Percentiles rank a stretch among this genome's conserved stretches.
Evolutionary conservation across 78 protist species (phyloP).

Genomic region (Dictyostelium capitatum): DNA sequence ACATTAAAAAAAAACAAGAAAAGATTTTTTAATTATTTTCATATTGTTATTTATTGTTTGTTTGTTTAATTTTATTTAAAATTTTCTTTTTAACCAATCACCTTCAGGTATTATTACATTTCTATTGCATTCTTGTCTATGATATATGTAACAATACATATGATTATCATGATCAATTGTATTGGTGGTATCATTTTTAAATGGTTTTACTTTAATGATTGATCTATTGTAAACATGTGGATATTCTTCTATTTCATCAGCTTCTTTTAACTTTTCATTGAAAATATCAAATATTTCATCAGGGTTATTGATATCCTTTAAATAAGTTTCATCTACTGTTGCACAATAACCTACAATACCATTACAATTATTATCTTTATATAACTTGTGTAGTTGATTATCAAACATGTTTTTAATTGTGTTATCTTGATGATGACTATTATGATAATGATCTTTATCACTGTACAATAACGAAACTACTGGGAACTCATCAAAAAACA

Average conservation of each 20-base stretch:
- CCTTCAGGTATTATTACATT: not conserved
- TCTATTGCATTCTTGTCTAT: constrained; percentile 25
- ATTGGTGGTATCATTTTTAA: no score
- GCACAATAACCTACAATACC: constrained; percentile 23
- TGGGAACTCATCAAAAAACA: constrained; percentile 10
- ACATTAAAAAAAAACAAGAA: not conserved
- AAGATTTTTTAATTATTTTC: no score
- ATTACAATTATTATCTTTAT: constrained; percentile 1
- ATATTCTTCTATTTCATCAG: constrained; percentile 32
- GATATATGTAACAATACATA: constrained; percentile 14
- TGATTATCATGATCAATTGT: not conserved
- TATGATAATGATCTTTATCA: not conserved
- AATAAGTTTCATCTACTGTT: not conserved
- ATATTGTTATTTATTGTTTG: not conserved
- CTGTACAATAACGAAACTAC: not conserved
- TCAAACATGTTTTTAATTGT: not conserved
- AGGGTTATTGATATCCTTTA: not conserved
- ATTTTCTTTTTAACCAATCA: constrained; percentile 31
- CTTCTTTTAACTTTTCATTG: constrained; percentile 11
- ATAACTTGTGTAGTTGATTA: not conserved
- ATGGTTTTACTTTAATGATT: constrained; percentile 3
- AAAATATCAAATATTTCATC: not conserved
- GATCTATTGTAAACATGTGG: constrained; percentile 27
- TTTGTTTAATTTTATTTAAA: not conserved
- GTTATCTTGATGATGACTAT: not conserved